These are phyloP conservation scores for Eruca vesicaria DNA, from an alignment of 441 rosid genomes.

Conservation along the genomic window DNA sequence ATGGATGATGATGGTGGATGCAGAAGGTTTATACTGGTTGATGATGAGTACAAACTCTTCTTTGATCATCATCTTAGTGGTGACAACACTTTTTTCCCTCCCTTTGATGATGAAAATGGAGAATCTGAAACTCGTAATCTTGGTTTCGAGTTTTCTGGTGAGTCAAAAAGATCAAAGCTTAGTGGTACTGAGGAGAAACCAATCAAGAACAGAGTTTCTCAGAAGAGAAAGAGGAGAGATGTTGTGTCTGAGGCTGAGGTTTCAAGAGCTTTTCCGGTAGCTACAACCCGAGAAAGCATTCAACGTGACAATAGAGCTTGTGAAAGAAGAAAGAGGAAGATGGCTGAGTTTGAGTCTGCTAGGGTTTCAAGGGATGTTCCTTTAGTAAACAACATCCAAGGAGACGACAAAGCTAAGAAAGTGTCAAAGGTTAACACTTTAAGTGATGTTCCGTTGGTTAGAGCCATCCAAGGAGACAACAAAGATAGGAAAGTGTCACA, in stretches of 20 bases:
- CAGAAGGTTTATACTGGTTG: not conserved
- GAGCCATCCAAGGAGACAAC: not conserved
- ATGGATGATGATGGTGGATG: slow-evolving; percentile 18
- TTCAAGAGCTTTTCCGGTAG: not conserved
- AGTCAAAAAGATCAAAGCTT: not conserved
- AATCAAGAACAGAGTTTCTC: slow-evolving; percentile 12
- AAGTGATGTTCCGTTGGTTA: not conserved
- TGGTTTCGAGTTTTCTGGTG: not conserved
- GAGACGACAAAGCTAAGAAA: not conserved
- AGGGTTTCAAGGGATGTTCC: not conserved
- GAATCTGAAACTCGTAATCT: slow-evolving; percentile 17
- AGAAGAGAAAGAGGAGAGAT: not conserved
- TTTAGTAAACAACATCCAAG: not conserved
- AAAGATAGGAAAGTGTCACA: not conserved
- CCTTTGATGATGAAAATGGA: not conserved
- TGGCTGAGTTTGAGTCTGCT: not conserved
- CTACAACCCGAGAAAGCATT: not conserved
- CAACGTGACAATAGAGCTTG: slow-evolving; percentile 19
- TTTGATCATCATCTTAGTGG: slow-evolving; percentile 14
- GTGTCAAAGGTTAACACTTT: not conserved
- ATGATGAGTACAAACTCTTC: slow-evolving; percentile 9
- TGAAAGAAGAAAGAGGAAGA: slow-evolving; percentile 21
- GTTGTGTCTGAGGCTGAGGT: not conserved
- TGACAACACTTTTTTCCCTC: not conserved
- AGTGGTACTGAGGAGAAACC: not conserved